Evolutionary conservation across 371 early-diverging fungal genomes (phyloP).

Genomic region (Apophysomyces ossiformis): DNA sequence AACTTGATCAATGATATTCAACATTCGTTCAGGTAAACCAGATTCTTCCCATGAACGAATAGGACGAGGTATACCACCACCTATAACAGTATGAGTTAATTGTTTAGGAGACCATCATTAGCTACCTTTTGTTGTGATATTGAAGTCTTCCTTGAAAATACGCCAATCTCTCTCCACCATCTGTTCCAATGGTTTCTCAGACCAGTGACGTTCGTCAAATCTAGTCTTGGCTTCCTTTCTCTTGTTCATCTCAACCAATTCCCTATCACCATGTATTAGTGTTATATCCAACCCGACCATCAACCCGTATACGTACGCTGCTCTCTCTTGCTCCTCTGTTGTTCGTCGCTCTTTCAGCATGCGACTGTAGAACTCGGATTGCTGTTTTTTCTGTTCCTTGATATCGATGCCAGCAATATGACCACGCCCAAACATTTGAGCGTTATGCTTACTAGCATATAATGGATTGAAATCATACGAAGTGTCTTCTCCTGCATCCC

Average conservation of each 20-base stretch:
- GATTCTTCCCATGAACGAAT: constrained; percentile 92
- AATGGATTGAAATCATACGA: constrained; percentile 90
- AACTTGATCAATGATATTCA: constrained; percentile 72
- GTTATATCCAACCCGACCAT: not conserved
- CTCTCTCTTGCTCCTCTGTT: constrained; percentile 69
- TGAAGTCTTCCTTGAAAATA: constrained; percentile 97
- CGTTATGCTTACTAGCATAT: constrained; percentile 81
- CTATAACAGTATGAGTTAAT: constrained; percentile 24
- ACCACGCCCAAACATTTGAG: constrained; percentile 91
- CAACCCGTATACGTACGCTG: constrained; percentile 39
- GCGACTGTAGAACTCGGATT: constrained; percentile 72
- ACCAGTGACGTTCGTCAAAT: constrained; percentile 95
- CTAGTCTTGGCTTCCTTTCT: constrained; percentile 71
- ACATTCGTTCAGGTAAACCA: constrained; percentile 65
- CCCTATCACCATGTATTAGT: constrained; percentile 37
- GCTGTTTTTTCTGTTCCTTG: constrained; percentile 73
- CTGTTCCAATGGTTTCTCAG: constrained; percentile 87
- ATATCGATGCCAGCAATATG: constrained; percentile 89
- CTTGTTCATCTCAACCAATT: constrained; percentile 64
- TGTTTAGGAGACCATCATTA: not conserved
- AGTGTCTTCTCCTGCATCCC: constrained; percentile 96
- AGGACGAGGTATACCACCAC: constrained; percentile 91
- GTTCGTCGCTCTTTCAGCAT: constrained; percentile 73
- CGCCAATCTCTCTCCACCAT: constrained; percentile 99
- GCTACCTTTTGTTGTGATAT: constrained; percentile 90